A percentile compares a stretch with the other conserved stretches of the same genome.
Evolutionary conservation across 2,329 filamentous ascomycete species (phyloP).

Genomic region (Sclerotinia spermophila): DNA sequence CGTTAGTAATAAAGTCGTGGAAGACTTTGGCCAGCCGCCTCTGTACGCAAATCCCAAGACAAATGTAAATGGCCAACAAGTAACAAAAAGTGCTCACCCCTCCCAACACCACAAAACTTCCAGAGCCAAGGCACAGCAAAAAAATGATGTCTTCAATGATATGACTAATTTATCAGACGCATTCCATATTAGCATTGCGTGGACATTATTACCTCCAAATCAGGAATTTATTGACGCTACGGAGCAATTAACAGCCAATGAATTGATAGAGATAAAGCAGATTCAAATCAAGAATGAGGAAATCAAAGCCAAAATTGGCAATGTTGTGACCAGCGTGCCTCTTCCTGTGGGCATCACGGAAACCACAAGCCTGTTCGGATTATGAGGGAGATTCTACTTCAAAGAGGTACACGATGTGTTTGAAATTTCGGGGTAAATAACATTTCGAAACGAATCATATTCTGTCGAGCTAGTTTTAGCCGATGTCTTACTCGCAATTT

Average conservation of each 20-base stretch:
- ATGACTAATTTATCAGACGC: conserved; percentile 47
- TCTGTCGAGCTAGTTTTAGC: background rate
- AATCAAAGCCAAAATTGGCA: conserved; percentile 74
- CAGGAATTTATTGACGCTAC: conserved; percentile 43
- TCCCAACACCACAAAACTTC: background rate
- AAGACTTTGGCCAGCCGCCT: conserved; percentile 59
- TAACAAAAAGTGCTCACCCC: background rate
- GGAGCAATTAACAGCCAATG: conserved; percentile 22
- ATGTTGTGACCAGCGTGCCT: conserved; percentile 54
- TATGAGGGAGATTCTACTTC: conserved; percentile 17
- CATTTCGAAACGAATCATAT: background rate
- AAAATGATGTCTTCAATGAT: conserved; percentile 17
- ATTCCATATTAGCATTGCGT: conserved; percentile 89
- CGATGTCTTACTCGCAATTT: background rate
- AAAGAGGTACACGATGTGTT: background rate
- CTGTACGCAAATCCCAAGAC: conserved; percentile 54
- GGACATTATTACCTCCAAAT: conserved; percentile 61
- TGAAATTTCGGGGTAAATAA: background rate
- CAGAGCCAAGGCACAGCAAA: conserved; percentile 13
- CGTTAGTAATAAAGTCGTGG: conserved; percentile 62
- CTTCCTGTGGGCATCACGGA: conserved; percentile 34
- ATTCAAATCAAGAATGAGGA: conserved; percentile 54
- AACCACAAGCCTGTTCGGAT: conserved; percentile 28
- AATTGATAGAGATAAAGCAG: conserved; percentile 7
- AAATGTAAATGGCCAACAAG: background rate